Percentiles rank a stretch among this genome's conserved stretches.
phyloP scores from a whole-genome alignment of 1,139 yeast species.

The Schwanniomyces etchellsii region DNA sequence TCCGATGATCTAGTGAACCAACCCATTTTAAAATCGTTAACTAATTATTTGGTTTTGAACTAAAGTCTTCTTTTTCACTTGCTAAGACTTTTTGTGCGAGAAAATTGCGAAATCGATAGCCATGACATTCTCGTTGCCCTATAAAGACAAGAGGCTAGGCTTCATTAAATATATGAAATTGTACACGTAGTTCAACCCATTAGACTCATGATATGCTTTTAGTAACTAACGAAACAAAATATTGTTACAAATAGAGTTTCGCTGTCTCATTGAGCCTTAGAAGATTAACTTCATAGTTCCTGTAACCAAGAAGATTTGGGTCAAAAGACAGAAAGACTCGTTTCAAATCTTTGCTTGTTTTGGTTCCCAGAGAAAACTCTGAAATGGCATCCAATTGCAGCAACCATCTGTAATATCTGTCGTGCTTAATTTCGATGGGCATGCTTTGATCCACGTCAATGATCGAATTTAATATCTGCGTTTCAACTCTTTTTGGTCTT shows the following conservation, averaged over 20 bases:
- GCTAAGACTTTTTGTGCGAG: too few species aligned
- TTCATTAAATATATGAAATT: too few species aligned
- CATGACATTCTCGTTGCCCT: too few species aligned
- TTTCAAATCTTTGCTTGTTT: constrained; percentile 9
- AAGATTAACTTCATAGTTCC: constrained; percentile 22
- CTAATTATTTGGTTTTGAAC: not conserved
- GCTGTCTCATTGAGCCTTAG: constrained; percentile 32
- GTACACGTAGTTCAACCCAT: too few species aligned
- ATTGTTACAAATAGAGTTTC: constrained; percentile 20
- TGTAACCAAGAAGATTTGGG: constrained; percentile 16
- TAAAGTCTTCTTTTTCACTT: too few species aligned
- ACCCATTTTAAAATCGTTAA: constrained; percentile 14
- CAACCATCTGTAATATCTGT: constrained; percentile 25
- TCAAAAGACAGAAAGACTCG: constrained; percentile 9
- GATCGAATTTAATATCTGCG: constrained; percentile 22
- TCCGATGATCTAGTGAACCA: constrained; percentile 16
- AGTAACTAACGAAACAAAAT: too few species aligned
- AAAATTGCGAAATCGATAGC: too few species aligned
- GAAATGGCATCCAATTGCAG: constrained; percentile 7
- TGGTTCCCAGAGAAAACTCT: constrained; percentile 6
- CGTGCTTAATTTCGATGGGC: constrained; percentile 26
- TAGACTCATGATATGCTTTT: too few species aligned
- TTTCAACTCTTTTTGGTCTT: constrained; percentile 19
- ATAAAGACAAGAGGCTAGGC: too few species aligned
- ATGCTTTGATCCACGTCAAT: constrained; percentile 23